Evolutionary conservation across 1,284 basidiomycete genomes (phyloP), one percentile per base, ranked within the genome.

Genomic region (Pseudozyma thailandica): DNA sequence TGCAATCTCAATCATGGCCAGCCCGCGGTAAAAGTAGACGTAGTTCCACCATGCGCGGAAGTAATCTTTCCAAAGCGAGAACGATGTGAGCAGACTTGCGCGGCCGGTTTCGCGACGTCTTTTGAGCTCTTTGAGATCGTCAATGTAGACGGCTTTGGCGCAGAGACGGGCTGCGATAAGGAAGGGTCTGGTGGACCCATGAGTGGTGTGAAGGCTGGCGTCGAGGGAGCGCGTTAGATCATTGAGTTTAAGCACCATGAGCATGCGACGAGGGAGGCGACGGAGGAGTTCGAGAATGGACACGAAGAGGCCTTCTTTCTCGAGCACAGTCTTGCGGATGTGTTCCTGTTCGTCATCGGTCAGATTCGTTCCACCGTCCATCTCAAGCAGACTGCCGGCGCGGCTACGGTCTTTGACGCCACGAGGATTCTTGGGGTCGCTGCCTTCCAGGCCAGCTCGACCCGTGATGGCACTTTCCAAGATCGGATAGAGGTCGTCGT

Each of bases 121-220:
- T 15, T 50, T 46, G 53, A 86, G 85, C 74, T 87, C 86, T 16
- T 70, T 53, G 28, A 81, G 50, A 59, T 95, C 92, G 78, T 92
- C 90, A 72, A 88, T 86, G 90, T 93, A 96, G 2, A 94, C 91
- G 35, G 93, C 89, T 20, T 86, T 86, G 45, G 90, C 88, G 83
- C 95, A 98, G 83, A 92, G 96, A 75, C 92, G 91, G 0, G 94
- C 94, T 6, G 92, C 91, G 62, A 98, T 91, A 37, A 98, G 83
- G 83, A 97, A 98, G 18, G 78, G 75, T 21, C 83, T 74, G 1
- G 82, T 78, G 5, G 77, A 80, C 6, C 85, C 85, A 71, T 87
- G 87, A 0, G 87, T 88, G 0, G 87, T 88, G 23, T 86, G 83
- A 38, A 88, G 75, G 46, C 85, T 84, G n/a, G 82, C 78, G 65